These are phyloP conservation scores for Tetradesmus obliquus DNA, from an alignment of 139 green algal species.

Conservation along the genomic window DNA sequence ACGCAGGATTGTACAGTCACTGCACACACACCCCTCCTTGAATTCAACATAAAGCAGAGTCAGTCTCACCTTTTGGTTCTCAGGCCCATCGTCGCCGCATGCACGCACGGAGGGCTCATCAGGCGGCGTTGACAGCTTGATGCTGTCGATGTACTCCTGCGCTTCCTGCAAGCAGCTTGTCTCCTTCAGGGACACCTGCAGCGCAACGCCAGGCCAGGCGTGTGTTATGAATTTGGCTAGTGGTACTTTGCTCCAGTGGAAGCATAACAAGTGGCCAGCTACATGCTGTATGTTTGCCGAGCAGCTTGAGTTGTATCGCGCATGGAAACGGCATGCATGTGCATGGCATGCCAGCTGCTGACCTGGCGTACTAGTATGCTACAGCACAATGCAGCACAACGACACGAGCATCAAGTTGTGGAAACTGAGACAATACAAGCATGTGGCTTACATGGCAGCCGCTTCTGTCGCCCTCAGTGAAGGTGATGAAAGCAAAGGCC, in stretches of 20 bases:
- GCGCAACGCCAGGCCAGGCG: not conserved
- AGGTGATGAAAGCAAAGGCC: conserved; percentile 9
- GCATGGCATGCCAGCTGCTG: not conserved
- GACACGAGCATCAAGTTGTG: not conserved
- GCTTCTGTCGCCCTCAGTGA: conserved; percentile 21
- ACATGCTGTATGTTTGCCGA: not conserved
- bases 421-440: not conserved
- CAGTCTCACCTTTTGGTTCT: conserved; percentile 26
- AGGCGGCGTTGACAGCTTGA: conserved; percentile 19
- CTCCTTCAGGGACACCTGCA: conserved; percentile 17
- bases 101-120: not conserved
- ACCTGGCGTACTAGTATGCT: not conserved
- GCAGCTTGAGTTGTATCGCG: not conserved
- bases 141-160: not conserved
- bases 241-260: not conserved
- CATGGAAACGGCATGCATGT: not conserved
- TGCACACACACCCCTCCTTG: too few species aligned
- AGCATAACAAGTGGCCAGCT: not conserved
- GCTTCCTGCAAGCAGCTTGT: not conserved
- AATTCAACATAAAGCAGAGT: not conserved
- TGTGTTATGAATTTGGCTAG: too few species aligned
- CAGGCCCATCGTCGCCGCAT: not conserved
- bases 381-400: not conserved
- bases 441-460: not conserved
- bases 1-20: too few species aligned